Conservation (phyloP, 495 filamentous ascomycete species). For the Penicillium riverlandense region DNA sequence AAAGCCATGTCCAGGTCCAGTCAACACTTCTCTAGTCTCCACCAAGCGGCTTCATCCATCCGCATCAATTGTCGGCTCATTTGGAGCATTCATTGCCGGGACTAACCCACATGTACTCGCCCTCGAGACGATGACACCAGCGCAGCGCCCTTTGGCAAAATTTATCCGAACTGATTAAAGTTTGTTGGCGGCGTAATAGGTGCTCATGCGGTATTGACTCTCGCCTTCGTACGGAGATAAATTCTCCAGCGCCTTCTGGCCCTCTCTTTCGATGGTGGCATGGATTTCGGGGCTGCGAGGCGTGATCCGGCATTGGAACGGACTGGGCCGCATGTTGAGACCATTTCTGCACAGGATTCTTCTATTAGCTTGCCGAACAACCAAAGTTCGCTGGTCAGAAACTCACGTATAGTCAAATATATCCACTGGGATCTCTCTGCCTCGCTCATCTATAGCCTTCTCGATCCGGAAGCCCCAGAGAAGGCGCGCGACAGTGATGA, state of each 20-base stretch:
- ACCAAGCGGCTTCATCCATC: too few species aligned
- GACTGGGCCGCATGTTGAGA: constrained; percentile 29
- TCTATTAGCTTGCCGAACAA: too few species aligned
- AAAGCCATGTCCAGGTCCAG: too few species aligned
- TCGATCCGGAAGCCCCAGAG: constrained; percentile 15
- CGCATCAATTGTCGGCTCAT: too few species aligned
- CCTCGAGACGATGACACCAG: too few species aligned
- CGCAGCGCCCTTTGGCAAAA: too few species aligned
- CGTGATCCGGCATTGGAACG: constrained; percentile 28
- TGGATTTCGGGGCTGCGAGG: constrained; percentile 39
- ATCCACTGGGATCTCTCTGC: constrained; percentile 42
- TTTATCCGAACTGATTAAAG: background rate
- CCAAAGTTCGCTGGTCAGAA: background rate
- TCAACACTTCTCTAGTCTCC: too few species aligned
- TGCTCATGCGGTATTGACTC: constrained; percentile 50
- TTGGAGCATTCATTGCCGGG: too few species aligned
- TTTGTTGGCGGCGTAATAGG: constrained; percentile 37
- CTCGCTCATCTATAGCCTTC: constrained; percentile 39
- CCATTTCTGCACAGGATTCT: constrained; percentile 18
- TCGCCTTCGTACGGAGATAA: constrained; percentile 51
- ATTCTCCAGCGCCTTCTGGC: constrained; percentile 43
- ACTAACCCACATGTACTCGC: too few species aligned
- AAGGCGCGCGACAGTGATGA: constrained; percentile 14
- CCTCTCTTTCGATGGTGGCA: constrained; percentile 47
- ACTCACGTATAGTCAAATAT: constrained; percentile 38